These are phyloP conservation scores for Acacia acuminata DNA, from an alignment of 306 rosid species.

Conservation along the genomic window DNA sequence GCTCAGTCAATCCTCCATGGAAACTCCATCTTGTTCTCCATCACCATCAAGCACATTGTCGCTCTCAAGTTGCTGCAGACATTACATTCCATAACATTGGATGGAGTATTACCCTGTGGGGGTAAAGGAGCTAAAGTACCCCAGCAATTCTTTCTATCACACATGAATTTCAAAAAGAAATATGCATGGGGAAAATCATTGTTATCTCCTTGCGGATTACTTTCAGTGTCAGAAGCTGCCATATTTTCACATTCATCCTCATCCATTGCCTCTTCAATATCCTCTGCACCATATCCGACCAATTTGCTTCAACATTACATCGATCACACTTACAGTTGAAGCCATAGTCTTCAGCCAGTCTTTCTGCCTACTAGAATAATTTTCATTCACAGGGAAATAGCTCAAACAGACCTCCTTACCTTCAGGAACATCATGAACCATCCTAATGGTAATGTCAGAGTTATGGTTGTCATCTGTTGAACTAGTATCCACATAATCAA, in stretches of 20 bases:
- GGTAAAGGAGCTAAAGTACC: conserved; percentile 82
- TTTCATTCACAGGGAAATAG: conserved; percentile 74
- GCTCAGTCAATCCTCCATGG: conserved; percentile 53
- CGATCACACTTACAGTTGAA: conserved; percentile 77
- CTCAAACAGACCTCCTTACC: conserved; percentile 89
- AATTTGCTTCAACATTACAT: conserved; percentile 69
- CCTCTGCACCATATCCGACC: conserved; percentile 61
- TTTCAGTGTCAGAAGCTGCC: conserved; percentile 40
- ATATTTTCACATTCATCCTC: conserved; percentile 46
- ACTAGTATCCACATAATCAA: conserved; percentile 63
- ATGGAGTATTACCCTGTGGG: conserved; percentile 42
- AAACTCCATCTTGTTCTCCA: conserved; percentile 37
- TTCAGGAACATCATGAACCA: conserved; percentile 79
- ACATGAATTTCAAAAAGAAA: conserved; percentile 77
- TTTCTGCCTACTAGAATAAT: conserved; percentile 60
- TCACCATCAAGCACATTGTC: conserved; percentile 35
- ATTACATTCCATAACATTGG: conserved; percentile 69
- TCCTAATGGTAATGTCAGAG: conserved; percentile 64
- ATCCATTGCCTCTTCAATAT: conserved; percentile 51
- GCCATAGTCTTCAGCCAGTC: conserved; percentile 77
- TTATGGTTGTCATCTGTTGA: conserved; percentile 30
- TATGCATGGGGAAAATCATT: conserved; percentile 78
- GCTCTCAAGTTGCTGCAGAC: conserved; percentile 60
- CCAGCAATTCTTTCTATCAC: conserved; percentile 60
- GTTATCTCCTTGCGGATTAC: conserved; percentile 32